Base-by-base conservation (phyloP, 805 yeast species). In the Sugiyamaella valdiviana region DNA sequence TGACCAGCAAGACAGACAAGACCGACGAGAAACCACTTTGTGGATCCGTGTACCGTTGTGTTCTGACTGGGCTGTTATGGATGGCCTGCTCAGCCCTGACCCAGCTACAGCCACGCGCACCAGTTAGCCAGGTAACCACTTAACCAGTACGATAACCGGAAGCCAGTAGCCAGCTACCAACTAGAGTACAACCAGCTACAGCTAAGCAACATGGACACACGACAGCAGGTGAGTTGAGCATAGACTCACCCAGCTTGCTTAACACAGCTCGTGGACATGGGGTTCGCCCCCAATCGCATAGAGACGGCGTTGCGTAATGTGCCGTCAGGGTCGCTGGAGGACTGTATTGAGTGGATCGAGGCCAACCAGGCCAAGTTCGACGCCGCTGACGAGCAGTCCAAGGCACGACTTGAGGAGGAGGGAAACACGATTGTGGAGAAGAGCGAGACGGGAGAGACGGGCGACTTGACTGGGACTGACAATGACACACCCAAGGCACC, bases 291-390 rank as follows among this genome's bases (percentile, higher is more conserved):
- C 36, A 51, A 50, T 29, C 53, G 60, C 9, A 63, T 63, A 36
- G 68, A 64, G 39, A 56, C 61, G 2, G 66, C 68, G 14, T 22
- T 58, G 24, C 37, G 50, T 16, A 56, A 58, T 40, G 51, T 56
- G 4, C 24, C 42, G 12, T 42, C 39, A 46, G 62, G 49, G 10
- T 50, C 50, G 2, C 46, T 63, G 20, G 69, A 65, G 24, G 57
- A 53, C 21, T 61, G 63, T 35, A 54, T 65, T 41, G 59, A 54
- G 24, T 65, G 69, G 69, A 52, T 65, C 17, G 68, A 63, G 23
- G 23, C 42, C 16, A 51, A 55, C 37, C 59, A 57, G 51, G 62
- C 52, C 37, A 53, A 51, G 14, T 52, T 57, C 20, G 59, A 52
- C 26, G 56, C 52, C n/a, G 52, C 45, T 6, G 55, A 53, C 9